A percentile compares a stretch with the other conserved stretches of the same genome.
These are phyloP conservation scores for Lupinus albus DNA, from an alignment of 306 rosid species.

Conservation along the genomic window DNA sequence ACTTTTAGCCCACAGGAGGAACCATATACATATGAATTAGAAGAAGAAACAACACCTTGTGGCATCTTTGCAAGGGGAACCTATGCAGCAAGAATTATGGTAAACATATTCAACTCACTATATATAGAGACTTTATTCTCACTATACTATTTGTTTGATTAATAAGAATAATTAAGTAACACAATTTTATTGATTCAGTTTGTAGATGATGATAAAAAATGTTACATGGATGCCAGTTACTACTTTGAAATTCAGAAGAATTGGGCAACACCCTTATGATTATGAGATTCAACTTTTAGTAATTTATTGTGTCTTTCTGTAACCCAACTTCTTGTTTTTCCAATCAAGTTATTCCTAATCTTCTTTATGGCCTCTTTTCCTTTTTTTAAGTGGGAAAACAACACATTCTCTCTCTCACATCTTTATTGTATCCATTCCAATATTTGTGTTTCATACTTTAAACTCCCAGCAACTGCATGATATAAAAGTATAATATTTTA, in stretches of 20 bases:
- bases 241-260: conserved; percentile 78
- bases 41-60: conserved; percentile 73
- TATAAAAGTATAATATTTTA: too few relatives aligned
- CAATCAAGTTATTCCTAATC: conserved; percentile 5
- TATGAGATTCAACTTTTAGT: conserved; percentile 36
- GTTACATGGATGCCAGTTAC: conserved; percentile 72
- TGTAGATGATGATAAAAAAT: conserved; percentile 79
- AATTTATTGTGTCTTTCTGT: conserved; percentile 33
- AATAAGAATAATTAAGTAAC: not conserved
- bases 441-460: too few relatives aligned
- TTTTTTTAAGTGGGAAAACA: too few relatives aligned
- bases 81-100: conserved; percentile 72
- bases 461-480: too few relatives aligned
- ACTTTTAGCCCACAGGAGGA: conserved; percentile 71
- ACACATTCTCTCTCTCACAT: too few relatives aligned
- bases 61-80: conserved; percentile 76
- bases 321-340: conserved; percentile 36
- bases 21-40: conserved; percentile 58
- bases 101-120: conserved; percentile 26
- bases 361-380: not conserved
- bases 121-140: not conserved
- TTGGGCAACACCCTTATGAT: conserved; percentile 55
- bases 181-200: conserved; percentile 51
- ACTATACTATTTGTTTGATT: too few relatives aligned
- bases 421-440: too few relatives aligned